phyloP scores from a whole-genome alignment of 2,329 filamentous ascomycete genomes.

The Teratosphaeria viscida region DNA sequence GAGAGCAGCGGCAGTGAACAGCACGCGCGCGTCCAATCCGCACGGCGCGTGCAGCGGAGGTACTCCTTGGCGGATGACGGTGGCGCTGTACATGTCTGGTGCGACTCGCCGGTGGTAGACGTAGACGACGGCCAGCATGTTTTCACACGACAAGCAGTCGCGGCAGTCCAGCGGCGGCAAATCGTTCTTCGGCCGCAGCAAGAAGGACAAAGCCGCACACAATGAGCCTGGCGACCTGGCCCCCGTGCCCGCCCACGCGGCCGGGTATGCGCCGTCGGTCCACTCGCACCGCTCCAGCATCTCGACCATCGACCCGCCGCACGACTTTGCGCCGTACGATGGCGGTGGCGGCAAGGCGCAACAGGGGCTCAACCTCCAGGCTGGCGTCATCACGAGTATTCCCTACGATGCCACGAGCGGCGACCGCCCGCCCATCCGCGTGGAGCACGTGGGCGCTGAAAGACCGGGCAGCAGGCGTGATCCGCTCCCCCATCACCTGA shows the following conservation, averaged over 20 bases:
- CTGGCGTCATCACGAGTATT: constrained; percentile 77
- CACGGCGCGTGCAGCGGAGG: neutral
- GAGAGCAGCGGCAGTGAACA: neutral
- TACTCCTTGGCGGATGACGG: neutral
- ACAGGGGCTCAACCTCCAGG: constrained; percentile 58
- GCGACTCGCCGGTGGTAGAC: neutral
- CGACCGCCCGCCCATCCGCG: constrained; percentile 58
- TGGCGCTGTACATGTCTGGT: neutral
- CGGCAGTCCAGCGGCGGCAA: constrained; percentile 72
- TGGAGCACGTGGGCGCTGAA: constrained; percentile 56
- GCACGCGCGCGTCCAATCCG: neutral
- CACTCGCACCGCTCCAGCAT: constrained; percentile 35
- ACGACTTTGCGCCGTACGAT: constrained; percentile 27
- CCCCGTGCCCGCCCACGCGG: constrained; percentile 43
- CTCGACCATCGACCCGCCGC: constrained; percentile 2
- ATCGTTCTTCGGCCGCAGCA: constrained; percentile 73
- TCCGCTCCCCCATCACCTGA: constrained; percentile 71
- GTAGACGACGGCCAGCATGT: constrained; percentile 15
- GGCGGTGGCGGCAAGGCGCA: constrained; percentile 6
- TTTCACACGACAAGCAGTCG: constrained; percentile 55
- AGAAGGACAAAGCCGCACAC: constrained; percentile 63
- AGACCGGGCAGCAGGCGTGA: constrained; percentile 48
- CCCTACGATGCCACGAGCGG: constrained; percentile 64
- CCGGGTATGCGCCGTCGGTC: constrained; percentile 31
- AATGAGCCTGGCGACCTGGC: constrained; percentile 36